phyloP scores from a whole-genome alignment of 768 basidiomycete genomes.

The Boletus vinaceobasis region DNA sequence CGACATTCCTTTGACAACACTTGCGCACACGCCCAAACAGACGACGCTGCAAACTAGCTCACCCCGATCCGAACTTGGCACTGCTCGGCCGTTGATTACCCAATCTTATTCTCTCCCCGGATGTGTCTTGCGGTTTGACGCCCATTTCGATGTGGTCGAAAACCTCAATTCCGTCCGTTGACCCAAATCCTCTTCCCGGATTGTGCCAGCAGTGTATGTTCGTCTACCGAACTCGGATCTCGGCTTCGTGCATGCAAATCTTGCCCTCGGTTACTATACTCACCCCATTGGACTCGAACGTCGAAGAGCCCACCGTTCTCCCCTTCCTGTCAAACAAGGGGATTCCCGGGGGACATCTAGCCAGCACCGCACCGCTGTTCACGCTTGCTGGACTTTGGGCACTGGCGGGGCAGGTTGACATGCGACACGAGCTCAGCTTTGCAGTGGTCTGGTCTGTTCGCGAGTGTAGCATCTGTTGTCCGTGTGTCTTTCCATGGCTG shows the following conservation, averaged over 20 bases:
- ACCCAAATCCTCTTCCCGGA: background rate
- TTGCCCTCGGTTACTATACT: background rate
- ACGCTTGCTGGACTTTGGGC: background rate
- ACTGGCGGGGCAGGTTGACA: background rate
- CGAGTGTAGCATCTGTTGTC: constrained; percentile 2
- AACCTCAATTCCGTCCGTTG: constrained; percentile 3
- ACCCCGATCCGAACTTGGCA: constrained; percentile 6
- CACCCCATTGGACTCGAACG: background rate
- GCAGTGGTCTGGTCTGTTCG: constrained; percentile 8
- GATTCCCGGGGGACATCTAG: too few relatives aligned
- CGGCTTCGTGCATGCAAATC: constrained; percentile 9
- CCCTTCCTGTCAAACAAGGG: background rate
- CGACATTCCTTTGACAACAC: constrained; percentile 11
- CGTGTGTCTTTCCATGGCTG: background rate
- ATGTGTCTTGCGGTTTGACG: background rate
- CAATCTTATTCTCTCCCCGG: constrained; percentile 4
- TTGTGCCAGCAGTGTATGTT: constrained; percentile 6
- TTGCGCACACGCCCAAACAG: constrained; percentile 9
- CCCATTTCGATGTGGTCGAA: constrained; percentile 11
- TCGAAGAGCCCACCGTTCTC: too few relatives aligned
- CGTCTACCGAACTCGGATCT: constrained; percentile 10
- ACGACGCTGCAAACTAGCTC: constrained; percentile 10
- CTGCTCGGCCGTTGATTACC: background rate
- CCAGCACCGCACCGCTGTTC: background rate
- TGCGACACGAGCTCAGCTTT: constrained; percentile 12